phyloP scores from a whole-genome alignment of 352 stramenopile genomes.

The Halophytophthora polymorphica region DNA sequence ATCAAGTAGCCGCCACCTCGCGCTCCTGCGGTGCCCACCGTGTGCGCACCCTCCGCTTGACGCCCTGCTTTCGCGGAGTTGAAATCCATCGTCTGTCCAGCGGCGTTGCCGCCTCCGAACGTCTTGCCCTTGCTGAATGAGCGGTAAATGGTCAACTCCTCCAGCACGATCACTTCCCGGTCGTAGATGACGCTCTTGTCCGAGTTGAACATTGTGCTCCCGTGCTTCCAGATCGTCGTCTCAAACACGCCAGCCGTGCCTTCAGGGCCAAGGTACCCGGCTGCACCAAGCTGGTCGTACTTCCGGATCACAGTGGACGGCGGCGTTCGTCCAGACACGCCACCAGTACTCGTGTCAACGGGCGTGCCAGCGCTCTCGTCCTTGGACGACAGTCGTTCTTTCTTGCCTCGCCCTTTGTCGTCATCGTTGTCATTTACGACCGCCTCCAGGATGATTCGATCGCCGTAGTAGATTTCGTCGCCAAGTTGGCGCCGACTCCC shows the following conservation, averaged over 20 bases:
- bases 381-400: slow-evolving; percentile 15
- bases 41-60: slow-evolving; percentile 36
- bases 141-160: slow-evolving; percentile 81
- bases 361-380: slow-evolving; percentile 13
- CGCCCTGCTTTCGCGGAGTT: slow-evolving; percentile 31
- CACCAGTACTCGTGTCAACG: slow-evolving; percentile 4
- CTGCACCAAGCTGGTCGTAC: slow-evolving; percentile 78
- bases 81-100: slow-evolving; percentile 42
- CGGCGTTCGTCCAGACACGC: slow-evolving; percentile 6
- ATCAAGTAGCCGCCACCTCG: slow-evolving; percentile 81
- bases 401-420: slow-evolving; percentile 7
- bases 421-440: slow-evolving; percentile 24
- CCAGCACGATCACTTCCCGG: slow-evolving; percentile 72
- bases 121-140: slow-evolving; percentile 67
- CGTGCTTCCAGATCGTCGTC: slow-evolving; percentile 84
- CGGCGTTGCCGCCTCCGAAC: slow-evolving; percentile 20
- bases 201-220: slow-evolving; percentile 80
- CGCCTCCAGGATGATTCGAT: slow-evolving; percentile 69
- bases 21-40: slow-evolving; percentile 35
- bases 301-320: slow-evolving; percentile 53
- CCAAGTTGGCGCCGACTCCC: slow-evolving; percentile 54
- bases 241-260: slow-evolving; percentile 68
- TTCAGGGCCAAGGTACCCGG: slow-evolving; percentile 78
- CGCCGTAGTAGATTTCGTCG: slow-evolving; percentile 75
- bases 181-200: slow-evolving; percentile 75